Evolutionary conservation across 257 asterid genomes (phyloP), one percentile per base, ranked within the genome.

Genomic region (Misopates orontium): DNA sequence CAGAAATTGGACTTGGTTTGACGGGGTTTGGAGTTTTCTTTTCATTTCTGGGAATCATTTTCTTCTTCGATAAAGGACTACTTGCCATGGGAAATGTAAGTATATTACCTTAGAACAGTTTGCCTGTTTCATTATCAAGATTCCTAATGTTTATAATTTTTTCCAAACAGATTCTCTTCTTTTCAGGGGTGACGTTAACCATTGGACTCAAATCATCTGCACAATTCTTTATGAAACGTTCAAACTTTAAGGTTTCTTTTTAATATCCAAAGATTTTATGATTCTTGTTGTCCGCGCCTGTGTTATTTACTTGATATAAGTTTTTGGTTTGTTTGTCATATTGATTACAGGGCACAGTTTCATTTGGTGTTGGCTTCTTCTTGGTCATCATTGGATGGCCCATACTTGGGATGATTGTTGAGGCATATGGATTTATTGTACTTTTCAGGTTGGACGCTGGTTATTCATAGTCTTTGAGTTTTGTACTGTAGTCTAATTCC

Each of bases 1-100:
- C 92, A 91, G 97, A 92, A 85, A 92, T 92, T 73, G 97, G 98
- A 41, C 90, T 92, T 16, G 97, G 97, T 62, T 82, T 92, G 90
- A 92, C 98, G 23, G 97, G 96, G 55, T 92, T 92, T 62, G 97
- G 98, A 58, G 84, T 89, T 19, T 85, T 92, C 48, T 92, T 92
- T 77, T 89, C 96, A 12, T 79, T 92, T 81, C 75, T 92, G 75
- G 98, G 98, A 63, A 71, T 92, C 75, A 76, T 87, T 71, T 84
- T 85, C 82, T 87, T 92, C 83, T 89, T 92, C 28, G 98, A 89
- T 68, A 92, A 92, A 80, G 98, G 98, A 32, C 83, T 92, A 36
- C 84, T 92, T 68, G 98, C 97, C 41, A 87, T 92, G 95, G 98
- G 97, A 68, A 92, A 92, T 69, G 98, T 93, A 82, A 83, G 96